Conservation (phyloP, 2,329 filamentous ascomycete genomes). For the Hypoxylon sp. region DNA sequence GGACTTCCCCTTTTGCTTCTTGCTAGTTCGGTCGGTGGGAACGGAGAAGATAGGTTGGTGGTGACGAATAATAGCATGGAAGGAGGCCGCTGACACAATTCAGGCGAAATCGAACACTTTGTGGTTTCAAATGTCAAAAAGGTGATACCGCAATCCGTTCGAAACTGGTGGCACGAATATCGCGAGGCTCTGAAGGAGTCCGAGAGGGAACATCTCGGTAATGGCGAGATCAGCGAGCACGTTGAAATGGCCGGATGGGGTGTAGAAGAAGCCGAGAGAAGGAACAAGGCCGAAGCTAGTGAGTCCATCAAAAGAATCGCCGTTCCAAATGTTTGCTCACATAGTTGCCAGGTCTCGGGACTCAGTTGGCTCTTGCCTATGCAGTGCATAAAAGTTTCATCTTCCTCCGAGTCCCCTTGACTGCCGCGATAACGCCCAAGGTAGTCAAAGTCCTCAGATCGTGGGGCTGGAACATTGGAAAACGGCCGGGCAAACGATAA, state of each 20-base stretch:
- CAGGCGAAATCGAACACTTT: conserved; percentile 76
- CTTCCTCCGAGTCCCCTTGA: conserved; percentile 92
- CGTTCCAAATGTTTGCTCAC: conserved; percentile 34
- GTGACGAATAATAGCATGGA: neutral
- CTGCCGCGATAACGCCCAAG: conserved; percentile 91
- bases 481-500: conserved; percentile 62
- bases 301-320: conserved; percentile 59
- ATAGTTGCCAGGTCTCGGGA: conserved; percentile 70
- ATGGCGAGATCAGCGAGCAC: conserved; percentile 61
- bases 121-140: conserved; percentile 72
- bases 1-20: conserved; percentile 96
- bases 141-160: conserved; percentile 72
- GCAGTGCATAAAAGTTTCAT: conserved; percentile 99
- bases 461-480: conserved; percentile 97
- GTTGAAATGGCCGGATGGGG: conserved; percentile 71
- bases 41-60: conserved; percentile 86
- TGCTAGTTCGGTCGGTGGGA: conserved; percentile 85
- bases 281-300: conserved; percentile 79
- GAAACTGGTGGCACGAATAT: conserved; percentile 67
- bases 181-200: conserved; percentile 63
- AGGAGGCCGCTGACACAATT: conserved; percentile 30
- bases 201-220: conserved; percentile 61
- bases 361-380: conserved; percentile 92
- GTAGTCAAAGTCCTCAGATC: conserved; percentile 89
- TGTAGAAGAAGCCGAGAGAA: conserved; percentile 73